These are phyloP conservation scores for Aphanoascus verrucosus DNA, from an alignment of 2,329 filamentous ascomycete species.

Conservation along the genomic window DNA sequence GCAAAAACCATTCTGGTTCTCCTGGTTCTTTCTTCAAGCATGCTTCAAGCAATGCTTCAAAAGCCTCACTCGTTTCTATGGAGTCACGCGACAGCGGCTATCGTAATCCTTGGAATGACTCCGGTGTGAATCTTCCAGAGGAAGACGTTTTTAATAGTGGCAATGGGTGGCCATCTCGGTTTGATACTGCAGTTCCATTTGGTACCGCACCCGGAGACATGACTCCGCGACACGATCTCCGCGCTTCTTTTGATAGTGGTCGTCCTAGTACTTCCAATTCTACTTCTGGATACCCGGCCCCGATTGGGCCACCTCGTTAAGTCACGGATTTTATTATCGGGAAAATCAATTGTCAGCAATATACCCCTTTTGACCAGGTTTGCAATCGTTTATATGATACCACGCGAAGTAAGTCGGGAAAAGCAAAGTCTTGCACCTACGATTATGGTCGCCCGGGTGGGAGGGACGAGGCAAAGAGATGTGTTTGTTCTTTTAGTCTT, in stretches of 20 bases:
- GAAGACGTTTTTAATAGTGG: constrained; percentile 61
- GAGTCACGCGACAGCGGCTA: constrained; percentile 92
- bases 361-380: constrained; percentile 28
- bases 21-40: constrained; percentile 85
- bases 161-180: constrained; percentile 42
- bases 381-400: constrained; percentile 19
- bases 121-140: constrained; percentile 84
- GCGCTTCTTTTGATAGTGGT: constrained; percentile 80
- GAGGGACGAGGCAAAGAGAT: constrained; percentile 8
- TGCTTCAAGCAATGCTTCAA: constrained; percentile 78
- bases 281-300: constrained; percentile 93
- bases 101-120: constrained; percentile 96
- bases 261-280: constrained; percentile 91
- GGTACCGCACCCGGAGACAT: constrained; percentile 59
- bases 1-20: constrained; percentile 86
- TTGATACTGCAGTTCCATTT: constrained; percentile 57
- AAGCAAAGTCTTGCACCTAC: constrained; percentile 8
- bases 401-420: constrained; percentile 12
- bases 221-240: constrained; percentile 71
- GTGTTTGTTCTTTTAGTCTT: constrained; percentile 1
- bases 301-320: constrained; percentile 84
- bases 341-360: constrained; percentile 23
- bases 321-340: constrained; percentile 29
- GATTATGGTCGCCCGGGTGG: constrained; percentile 6
- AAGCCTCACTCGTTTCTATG: constrained; percentile 89